Percentiles rank a stretch among this genome's conserved stretches.
phyloP scores from a whole-genome alignment of 2,329 filamentous ascomycete species.

The Phialocephala subalpina region DNA sequence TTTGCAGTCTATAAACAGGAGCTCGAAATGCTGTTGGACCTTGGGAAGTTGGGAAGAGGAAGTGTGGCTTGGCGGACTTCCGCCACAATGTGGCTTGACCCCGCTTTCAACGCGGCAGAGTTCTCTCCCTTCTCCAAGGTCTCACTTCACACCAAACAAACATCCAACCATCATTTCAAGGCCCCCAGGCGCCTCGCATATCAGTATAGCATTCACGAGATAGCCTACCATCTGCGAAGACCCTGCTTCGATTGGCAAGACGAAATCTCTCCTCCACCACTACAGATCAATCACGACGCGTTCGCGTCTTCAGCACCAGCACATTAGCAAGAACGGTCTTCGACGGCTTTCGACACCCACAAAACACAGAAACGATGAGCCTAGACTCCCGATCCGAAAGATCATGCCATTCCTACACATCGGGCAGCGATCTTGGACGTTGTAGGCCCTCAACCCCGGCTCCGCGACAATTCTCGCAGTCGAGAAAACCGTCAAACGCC shows the following conservation, averaged over 20 bases:
- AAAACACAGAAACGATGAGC: neutral
- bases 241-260: neutral
- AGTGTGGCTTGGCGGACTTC: neutral
- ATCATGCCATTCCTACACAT: neutral
- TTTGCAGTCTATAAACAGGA: no score
- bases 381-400: neutral
- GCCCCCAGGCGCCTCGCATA: neutral
- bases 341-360: neutral
- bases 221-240: neutral
- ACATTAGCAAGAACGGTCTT: neutral
- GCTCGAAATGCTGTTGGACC: no score
- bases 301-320: neutral
- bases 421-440: neutral
- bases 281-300: neutral
- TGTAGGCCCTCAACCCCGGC: neutral
- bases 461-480: neutral
- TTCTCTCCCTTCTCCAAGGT: no score
- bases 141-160: no score
- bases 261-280: neutral
- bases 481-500: conserved; percentile 2
- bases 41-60: no score
- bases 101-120: neutral
- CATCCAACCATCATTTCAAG: neutral
- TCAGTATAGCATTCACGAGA: neutral
- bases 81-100: neutral